Base-by-base conservation (phyloP, 2,329 filamentous ascomycete genomes). In the Ophiostoma pallidulum region DNA sequence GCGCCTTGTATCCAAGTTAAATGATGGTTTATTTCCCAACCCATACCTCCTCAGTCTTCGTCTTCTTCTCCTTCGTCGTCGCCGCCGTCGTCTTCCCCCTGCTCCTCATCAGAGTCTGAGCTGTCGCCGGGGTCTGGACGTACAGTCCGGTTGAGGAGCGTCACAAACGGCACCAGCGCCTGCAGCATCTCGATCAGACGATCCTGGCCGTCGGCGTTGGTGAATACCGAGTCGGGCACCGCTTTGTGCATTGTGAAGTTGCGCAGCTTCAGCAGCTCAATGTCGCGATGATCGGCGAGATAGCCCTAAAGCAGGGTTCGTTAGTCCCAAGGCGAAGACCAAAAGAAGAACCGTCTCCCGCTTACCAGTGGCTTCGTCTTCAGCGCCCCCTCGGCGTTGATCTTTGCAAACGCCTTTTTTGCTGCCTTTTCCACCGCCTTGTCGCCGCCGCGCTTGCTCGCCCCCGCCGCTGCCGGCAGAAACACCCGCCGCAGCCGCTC, bases 331-430 rank as follows among this genome's bases (percentile, higher is more conserved):
- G n/a, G n/a, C n/a, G n/a, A n/a, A n/a, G n/a, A n/a, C n/a, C n/a
- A n/a, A n/a, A n/a, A n/a, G n/a, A n/a, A n/a, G n/a, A n/a, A n/a
- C n/a, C n/a, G n/a, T n/a, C n/a, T n/a, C n/a, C n/a, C n/a, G n/a
- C n/a, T n/a, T n/a, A n/a, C 87, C 78, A 90, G 91, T 4, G 90
- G 90, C 60, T 83, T 82, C 32, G 79, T 91, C 72, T 94, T 94
- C 43, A 96, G 70, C 13, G 88, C 87, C 52, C 78, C 84, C 50
- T 80, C 78, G 54, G 76, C 68, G 58, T 94, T 96, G 55, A 74
- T 70, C 37, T 70, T 72, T 19, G 77, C 73, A 63, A 95, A 94
- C 1, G 83, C 84, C 54, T n/a, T 77, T 73, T 5, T 44, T 43
- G 19, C 37, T 37, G 20, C 22, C 37, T 29, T 41, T 36, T 6